Evolutionary conservation across 139 green algal species (phyloP).

Genomic region (Tetradesmus lagerheimii): DNA sequence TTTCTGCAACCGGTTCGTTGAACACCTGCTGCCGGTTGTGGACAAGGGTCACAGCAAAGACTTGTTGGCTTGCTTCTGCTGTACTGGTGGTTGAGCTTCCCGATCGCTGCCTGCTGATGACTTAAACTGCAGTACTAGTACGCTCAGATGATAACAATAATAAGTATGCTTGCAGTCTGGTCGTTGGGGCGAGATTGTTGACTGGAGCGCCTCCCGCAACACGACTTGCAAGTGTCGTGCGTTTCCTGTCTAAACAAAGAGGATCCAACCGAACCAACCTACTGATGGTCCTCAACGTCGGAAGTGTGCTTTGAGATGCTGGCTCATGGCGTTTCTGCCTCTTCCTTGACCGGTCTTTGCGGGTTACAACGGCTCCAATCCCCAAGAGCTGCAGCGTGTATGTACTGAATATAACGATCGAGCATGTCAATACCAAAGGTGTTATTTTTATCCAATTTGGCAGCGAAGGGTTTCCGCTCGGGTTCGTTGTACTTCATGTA

Average conservation of each 20-base stretch:
- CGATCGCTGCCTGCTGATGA: background rate
- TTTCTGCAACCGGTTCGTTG: no score
- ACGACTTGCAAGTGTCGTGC: background rate
- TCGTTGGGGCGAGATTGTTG: background rate
- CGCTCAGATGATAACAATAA: background rate
- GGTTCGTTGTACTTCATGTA: no score
- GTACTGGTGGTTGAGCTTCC: background rate
- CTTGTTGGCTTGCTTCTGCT: background rate
- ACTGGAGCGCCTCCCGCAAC: background rate
- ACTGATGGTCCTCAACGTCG: background rate
- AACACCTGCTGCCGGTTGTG: no score
- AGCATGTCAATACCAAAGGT: no score
- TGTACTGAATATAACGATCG: no score
- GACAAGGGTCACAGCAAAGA: background rate
- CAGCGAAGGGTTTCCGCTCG: no score
- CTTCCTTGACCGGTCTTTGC: background rate
- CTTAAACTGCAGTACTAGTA: background rate
- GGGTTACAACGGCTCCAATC: background rate
- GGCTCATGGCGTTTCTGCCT: background rate
- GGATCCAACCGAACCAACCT: background rate
- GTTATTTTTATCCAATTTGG: no score
- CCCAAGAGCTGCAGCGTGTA: background rate
- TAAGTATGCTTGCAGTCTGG: background rate
- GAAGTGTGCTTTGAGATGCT: background rate
- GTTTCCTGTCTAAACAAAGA: background rate